These are phyloP conservation scores for Diaporthe humulicola DNA, from an alignment of 2,329 filamentous ascomycete species.

Conservation along the genomic window DNA sequence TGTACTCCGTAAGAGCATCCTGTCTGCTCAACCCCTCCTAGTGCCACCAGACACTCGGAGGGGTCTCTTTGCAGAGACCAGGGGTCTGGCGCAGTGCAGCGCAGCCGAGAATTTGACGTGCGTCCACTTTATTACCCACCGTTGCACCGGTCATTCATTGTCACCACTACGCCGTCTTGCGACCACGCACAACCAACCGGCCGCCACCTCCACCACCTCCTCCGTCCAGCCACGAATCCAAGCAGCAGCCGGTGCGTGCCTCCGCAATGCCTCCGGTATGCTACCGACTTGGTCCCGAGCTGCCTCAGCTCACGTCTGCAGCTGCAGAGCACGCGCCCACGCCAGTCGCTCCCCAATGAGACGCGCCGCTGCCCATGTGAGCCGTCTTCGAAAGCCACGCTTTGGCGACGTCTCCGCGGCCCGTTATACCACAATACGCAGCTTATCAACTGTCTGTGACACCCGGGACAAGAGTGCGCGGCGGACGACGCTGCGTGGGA, in stretches of 20 bases:
- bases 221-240: conserved; percentile 15
- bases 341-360: conserved; percentile 62
- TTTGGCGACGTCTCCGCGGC: conserved; percentile 72
- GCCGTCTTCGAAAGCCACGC: conserved; percentile 61
- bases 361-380: conserved; percentile 58
- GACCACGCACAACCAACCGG: neutral
- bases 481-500: conserved; percentile 71
- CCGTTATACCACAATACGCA: conserved; percentile 77
- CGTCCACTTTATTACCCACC: neutral
- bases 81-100: neutral
- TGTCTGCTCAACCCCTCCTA: neutral
- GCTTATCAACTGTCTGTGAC: conserved; percentile 74
- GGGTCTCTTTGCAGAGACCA: conserved; percentile 1
- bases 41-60: neutral
- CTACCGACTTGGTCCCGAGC: conserved; percentile 77
- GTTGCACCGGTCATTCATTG: neutral
- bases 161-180: neutral
- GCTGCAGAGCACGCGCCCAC: conserved; percentile 72
- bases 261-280: conserved; percentile 66
- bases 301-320: conserved; percentile 73
- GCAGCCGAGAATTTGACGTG: conserved; percentile 9
- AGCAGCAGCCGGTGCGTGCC: conserved; percentile 37
- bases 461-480: conserved; percentile 69
- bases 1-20: neutral
- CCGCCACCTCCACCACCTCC: conserved; percentile 12